Evolutionary conservation across 768 basidiomycete species (phyloP).

Genomic region (Leucosporidium creatinivorum): DNA sequence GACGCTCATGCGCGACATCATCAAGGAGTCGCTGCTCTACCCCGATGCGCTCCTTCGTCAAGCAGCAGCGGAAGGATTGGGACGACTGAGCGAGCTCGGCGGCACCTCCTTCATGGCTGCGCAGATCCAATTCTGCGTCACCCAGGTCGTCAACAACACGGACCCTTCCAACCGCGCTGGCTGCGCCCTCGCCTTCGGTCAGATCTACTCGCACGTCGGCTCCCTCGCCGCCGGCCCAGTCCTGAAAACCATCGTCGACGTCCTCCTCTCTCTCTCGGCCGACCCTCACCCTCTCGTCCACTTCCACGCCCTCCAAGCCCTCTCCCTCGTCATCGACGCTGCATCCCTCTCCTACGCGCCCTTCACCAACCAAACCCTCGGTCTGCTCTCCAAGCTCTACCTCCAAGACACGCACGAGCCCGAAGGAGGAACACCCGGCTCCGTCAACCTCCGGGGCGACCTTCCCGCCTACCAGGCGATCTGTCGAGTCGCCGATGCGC

Average conservation of each 20-base stretch:
- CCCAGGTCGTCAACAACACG: conserved; percentile 88
- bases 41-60: conserved; percentile 67
- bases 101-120: conserved; percentile 74
- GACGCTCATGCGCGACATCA: conserved; percentile 22
- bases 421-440: conserved; percentile 70
- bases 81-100: conserved; percentile 72
- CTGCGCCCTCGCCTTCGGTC: conserved; percentile 83
- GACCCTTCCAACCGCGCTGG: conserved; percentile 88
- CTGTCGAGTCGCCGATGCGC: conserved; percentile 84
- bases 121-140: conserved; percentile 82
- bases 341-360: conserved; percentile 87
- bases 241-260: conserved; percentile 89
- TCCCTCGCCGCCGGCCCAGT: conserved; percentile 90
- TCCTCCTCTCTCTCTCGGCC: conserved; percentile 86
- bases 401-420: conserved; percentile 82
- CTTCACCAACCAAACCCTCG: conserved; percentile 77
- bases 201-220: conserved; percentile 85
- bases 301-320: conserved; percentile 79
- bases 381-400: conserved; percentile 84
- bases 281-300: conserved; percentile 97
- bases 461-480: conserved; percentile 84
- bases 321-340: conserved; percentile 79
- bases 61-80: conserved; percentile 79
- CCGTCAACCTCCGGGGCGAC: conserved; percentile 81
- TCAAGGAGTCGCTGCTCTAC: conserved; percentile 70